phyloP scores from a whole-genome alignment of 129 eudicot species.

The Flaveria trinervia region DNA sequence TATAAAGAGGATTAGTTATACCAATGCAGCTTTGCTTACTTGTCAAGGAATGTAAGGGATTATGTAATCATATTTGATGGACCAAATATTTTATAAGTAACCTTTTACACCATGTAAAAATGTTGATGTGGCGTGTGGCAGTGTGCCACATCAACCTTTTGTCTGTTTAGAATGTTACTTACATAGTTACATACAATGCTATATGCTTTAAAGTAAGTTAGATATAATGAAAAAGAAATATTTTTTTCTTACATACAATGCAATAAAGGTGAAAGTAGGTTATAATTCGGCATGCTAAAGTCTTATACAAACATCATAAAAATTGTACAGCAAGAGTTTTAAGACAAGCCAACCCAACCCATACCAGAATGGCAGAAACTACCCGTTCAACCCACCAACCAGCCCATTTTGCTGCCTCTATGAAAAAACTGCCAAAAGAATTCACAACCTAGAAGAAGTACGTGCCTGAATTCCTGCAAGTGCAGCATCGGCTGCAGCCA shows the following conservation, averaged over 20 bases:
- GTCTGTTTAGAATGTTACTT: not conserved
- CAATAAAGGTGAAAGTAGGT: not conserved
- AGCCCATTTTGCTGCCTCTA: not conserved
- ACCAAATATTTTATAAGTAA: no score
- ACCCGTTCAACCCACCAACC: not conserved
- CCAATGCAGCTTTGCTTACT: not conserved
- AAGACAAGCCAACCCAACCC: conserved; percentile 3
- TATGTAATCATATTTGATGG: no score
- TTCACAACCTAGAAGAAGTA: not conserved
- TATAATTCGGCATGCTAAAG: not conserved
- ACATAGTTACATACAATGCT: not conserved
- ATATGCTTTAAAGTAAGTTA: not conserved
- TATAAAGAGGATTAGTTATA: not conserved
- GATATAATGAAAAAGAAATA: not conserved
- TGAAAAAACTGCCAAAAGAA: not conserved
- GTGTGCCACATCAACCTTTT: not conserved
- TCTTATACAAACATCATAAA: not conserved
- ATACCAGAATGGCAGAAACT: not conserved
- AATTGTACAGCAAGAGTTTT: not conserved
- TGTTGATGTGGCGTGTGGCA: not conserved
- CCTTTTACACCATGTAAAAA: not conserved
- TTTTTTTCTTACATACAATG: not conserved
- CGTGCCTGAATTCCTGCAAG: conserved; percentile 89
- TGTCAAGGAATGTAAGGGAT: not conserved
- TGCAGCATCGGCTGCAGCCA: conserved; percentile 97